Base-by-base conservation (phyloP, 2,329 filamentous ascomycete species). In the Neonectria faginata region DNA sequence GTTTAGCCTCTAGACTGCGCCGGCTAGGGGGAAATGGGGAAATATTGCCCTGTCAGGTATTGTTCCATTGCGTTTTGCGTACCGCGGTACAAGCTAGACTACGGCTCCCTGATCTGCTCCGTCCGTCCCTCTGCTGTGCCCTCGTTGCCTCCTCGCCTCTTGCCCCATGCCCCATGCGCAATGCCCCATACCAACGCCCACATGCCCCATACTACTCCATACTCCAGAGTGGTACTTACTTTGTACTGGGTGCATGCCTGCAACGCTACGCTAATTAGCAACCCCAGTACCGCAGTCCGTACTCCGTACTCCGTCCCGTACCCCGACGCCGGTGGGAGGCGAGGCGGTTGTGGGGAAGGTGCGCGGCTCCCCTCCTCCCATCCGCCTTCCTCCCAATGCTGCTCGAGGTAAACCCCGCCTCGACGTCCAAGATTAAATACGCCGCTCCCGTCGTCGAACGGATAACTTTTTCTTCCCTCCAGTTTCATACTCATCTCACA, bases 301-400 rank as follows among this genome's bases (percentile, higher is more conserved):
- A 45, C 59, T 53, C 62, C 57, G 48, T 59, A 51, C 47, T 61
- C 55, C 47, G 29, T 27, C 5, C 10, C 36, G 5, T 20, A 65
- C 50, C 61, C 57, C 57, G 67, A 56, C 55, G 29, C 29, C 9
- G 31, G 31, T 67, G 60, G 62, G 69, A 68, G 69, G 70, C 68
- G 69, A 70, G 70, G 67, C 70, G 67, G 60, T 67, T 73, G 71
- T 71, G 71, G 71, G 71, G 71, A 73, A 73, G 62, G 58, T 70
- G 67, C 68, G 63, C 66, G 68, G 69, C 69, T 64, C 47, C 52
- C 41, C 50, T 56, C 62, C 60, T 60, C 63, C 58, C 53, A 63
- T 61, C 60, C 62, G 47, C 60, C 52, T 31, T 57, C 51, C 39
- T 27, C 50, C 60, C n/a, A 57, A 53, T 27, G 31, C 22, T 18